Evolutionary conservation across 306 rosid genomes (phyloP).

Genomic region (Dalbergia cochinchinensis): DNA sequence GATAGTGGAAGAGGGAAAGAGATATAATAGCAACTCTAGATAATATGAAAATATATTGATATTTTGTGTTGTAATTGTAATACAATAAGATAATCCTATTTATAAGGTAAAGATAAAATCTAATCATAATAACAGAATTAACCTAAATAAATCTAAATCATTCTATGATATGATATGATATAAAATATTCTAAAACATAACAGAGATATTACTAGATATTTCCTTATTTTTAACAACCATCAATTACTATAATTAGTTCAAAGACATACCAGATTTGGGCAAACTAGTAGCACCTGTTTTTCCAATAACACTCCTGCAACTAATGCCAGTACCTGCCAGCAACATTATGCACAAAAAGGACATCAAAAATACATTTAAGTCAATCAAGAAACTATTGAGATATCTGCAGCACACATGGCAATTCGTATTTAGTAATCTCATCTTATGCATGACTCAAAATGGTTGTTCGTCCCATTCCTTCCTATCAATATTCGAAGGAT

Average conservation of each 20-base stretch:
- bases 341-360: conserved; percentile 42
- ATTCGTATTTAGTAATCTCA: not conserved
- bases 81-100: too few species aligned
- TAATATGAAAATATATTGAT: too few species aligned
- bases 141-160: too few species aligned
- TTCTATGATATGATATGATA: too few species aligned
- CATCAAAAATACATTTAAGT: not conserved
- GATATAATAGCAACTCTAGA: too few species aligned
- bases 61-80: too few species aligned
- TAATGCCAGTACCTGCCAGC: conserved; percentile 74
- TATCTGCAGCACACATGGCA: conserved; percentile 19
- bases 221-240: too few species aligned
- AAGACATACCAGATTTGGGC: conserved; percentile 80
- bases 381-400: conserved; percentile 21
- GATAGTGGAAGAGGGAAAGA: too few species aligned
- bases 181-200: too few species aligned
- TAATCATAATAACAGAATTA: too few species aligned
- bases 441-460: not conserved
- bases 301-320: conserved; percentile 83
- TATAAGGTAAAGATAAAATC: too few species aligned
- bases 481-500: not conserved
- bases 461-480: not conserved
- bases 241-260: conserved; percentile 23
- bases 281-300: conserved; percentile 80
- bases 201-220: too few species aligned